A percentile compares a stretch with the other conserved stretches of the same genome.
Evolutionary conservation across 306 rosid species (phyloP).

Genomic region (Castanopsis chinensis): DNA sequence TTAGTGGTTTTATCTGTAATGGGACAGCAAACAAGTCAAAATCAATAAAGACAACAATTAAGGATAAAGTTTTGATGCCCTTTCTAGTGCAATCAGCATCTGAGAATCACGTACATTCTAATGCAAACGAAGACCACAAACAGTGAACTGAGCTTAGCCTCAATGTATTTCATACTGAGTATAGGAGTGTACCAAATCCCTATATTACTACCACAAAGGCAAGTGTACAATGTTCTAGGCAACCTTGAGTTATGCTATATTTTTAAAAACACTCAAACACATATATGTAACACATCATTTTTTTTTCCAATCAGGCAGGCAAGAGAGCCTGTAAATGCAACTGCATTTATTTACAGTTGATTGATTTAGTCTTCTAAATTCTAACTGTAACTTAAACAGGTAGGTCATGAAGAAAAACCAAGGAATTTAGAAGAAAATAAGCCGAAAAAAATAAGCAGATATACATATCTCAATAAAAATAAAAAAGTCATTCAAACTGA

Average conservation of each 20-base stretch:
- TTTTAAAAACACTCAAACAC: not conserved
- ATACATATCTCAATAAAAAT: slow-evolving; percentile 4
- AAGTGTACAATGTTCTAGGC: too few relatives aligned
- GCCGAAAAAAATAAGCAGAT: not conserved
- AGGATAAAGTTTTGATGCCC: not conserved
- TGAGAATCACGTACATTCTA: not conserved
- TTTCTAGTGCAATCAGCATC: not conserved
- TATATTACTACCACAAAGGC: too few relatives aligned
- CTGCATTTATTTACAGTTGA: not conserved
- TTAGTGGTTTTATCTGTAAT: not conserved
- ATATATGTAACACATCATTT: not conserved
- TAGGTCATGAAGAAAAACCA: not conserved
- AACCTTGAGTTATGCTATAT: too few relatives aligned
- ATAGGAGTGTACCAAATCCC: too few relatives aligned
- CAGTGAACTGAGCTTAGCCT: too few relatives aligned
- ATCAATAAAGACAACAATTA: not conserved
- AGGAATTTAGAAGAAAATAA: not conserved
- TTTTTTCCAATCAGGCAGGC: not conserved
- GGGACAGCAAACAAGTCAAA: not conserved
- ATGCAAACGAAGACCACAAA: too few relatives aligned
- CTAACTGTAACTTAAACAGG: not conserved
- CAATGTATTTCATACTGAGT: too few relatives aligned
- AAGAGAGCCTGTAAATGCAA: not conserved
- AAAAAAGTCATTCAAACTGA: slow-evolving; percentile 2
- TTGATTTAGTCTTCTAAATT: not conserved